Evolutionary conservation across 139 green algal species (phyloP).

Genomic region (Coelastrella sp.): DNA sequence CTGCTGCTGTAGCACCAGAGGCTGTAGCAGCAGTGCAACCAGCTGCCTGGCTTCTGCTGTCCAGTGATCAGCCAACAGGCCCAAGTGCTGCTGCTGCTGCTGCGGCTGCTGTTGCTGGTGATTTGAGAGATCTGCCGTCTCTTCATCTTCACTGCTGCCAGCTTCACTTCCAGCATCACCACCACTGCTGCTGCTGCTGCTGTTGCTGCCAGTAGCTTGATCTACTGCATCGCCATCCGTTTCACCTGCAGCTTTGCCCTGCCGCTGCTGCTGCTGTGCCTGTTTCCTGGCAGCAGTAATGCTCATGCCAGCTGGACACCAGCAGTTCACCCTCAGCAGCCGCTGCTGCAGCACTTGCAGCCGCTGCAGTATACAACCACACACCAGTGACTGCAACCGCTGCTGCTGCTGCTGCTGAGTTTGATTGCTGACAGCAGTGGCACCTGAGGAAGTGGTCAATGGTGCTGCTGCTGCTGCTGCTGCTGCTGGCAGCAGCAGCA

Average conservation of each 20-base stretch:
- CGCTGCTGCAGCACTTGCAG: constrained; percentile 38
- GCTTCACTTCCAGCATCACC: neutral
- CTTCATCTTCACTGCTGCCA: neutral
- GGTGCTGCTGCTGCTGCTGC: neutral
- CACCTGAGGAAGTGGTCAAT: neutral
- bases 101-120: constrained; percentile 13
- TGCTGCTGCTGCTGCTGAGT: constrained; percentile 23
- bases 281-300: constrained; percentile 15
- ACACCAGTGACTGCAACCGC: neutral
- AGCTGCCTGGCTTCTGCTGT: neutral
- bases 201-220: neutral
- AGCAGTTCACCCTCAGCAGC: neutral
- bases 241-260: neutral
- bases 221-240: neutral
- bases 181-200: constrained; percentile 1
- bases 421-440: neutral
- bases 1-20: constrained; percentile 4
- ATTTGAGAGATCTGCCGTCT: neutral
- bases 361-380: constrained; percentile 12
- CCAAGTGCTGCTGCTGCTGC: constrained; percentile 24
- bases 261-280: constrained; percentile 19
- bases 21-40: constrained; percentile 4
- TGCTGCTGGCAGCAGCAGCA: neutral
- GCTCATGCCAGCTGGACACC: constrained; percentile 29
- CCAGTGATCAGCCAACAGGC: neutral